Evolutionary conservation across 2,329 filamentous ascomycete species (phyloP).

Genomic region (Botrytis deweyae): DNA sequence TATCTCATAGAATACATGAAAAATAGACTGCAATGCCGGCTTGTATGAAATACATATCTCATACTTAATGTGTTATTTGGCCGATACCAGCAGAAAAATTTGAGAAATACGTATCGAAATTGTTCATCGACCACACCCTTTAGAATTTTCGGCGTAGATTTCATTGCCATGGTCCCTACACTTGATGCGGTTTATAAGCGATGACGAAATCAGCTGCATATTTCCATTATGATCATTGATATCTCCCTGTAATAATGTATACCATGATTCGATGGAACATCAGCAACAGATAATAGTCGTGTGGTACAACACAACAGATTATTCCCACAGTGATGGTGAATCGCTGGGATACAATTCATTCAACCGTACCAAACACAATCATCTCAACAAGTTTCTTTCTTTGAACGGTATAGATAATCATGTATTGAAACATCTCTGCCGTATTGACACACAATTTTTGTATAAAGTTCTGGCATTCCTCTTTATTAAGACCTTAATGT

Average conservation of each 20-base stretch:
- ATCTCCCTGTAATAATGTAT: no score
- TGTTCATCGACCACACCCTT: not conserved
- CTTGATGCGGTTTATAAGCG: not conserved
- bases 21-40: no score
- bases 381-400: not conserved
- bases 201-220: not conserved
- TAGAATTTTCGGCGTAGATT: not conserved
- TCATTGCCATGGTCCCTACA: not conserved
- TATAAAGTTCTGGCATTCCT: not conserved
- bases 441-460: fast-evolving
- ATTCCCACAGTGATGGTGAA: not conserved
- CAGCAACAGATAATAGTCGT: no score
- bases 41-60: no score
- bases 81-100: not conserved
- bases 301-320: no score
- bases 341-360: not conserved
- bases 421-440: not conserved
- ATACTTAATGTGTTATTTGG: not conserved
- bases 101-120: not conserved
- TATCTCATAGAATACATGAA: not conserved
- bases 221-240: no score
- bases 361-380: not conserved
- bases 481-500: not conserved
- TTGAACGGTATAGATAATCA: not conserved
- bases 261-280: no score